Evolutionary conservation across 257 asterid genomes (phyloP).

Genomic region (Eucommia ulmoides): DNA sequence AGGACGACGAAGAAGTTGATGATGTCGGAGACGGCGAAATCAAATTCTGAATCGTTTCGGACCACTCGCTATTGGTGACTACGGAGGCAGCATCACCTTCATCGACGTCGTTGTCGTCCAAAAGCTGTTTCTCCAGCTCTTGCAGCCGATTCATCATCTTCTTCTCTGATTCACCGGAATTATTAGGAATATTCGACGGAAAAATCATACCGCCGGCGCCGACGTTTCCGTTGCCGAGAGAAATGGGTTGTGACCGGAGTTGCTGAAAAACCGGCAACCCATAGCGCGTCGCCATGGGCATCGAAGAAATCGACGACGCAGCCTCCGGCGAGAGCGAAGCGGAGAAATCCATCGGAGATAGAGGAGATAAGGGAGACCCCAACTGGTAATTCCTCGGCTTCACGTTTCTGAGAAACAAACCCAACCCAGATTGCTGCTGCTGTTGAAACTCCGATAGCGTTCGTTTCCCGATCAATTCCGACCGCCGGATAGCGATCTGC

Average conservation of each 20-base stretch:
- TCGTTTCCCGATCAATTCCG: constrained; percentile 52
- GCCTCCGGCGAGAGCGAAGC: constrained; percentile 23
- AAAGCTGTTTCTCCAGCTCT: constrained; percentile 67
- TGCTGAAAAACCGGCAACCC: constrained; percentile 45
- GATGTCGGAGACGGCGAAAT: constrained; percentile 62
- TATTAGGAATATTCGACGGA: constrained; percentile 10
- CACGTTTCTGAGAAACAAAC: constrained; percentile 56
- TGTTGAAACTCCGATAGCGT: constrained; percentile 52
- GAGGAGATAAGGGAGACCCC: constrained; percentile 41
- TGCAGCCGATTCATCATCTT: constrained; percentile 44
- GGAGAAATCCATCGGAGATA: constrained; percentile 45
- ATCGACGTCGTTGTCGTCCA: constrained; percentile 48
- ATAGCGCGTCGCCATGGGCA: constrained; percentile 22
- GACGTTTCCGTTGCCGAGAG: constrained; percentile 8
- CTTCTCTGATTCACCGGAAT: constrained; percentile 26
- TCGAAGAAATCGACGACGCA: constrained; percentile 29
- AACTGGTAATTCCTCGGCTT: constrained; percentile 45
- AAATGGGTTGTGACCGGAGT: constrained; percentile 19
- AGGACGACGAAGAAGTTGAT: constrained; percentile 61
- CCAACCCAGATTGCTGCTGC: constrained; percentile 34
- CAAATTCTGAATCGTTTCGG: constrained; percentile 29
- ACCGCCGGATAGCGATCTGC: constrained; percentile 35
- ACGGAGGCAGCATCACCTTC: constrained; percentile 31
- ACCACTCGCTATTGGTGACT: constrained; percentile 65
- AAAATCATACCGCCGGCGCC: constrained; percentile 2